phyloP scores from a whole-genome alignment of 176 grass and related monocot species.

The Microstegium vimineum region DNA sequence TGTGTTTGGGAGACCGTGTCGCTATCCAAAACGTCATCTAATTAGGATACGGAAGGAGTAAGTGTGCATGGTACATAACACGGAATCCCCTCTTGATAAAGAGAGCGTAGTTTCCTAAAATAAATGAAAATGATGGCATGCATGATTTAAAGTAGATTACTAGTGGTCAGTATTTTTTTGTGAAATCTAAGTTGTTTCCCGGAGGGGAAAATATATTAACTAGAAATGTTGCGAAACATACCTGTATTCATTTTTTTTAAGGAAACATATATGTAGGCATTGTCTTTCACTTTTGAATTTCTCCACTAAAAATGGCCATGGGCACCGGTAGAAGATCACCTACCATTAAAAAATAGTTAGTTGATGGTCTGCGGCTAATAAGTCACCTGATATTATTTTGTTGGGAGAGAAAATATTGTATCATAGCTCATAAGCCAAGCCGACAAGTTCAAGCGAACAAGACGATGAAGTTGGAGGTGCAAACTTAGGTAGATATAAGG shows the following conservation, averaged over 20 bases:
- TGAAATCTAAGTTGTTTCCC: neutral
- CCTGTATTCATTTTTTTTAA: no score
- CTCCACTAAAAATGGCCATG: neutral
- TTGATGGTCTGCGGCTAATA: no score
- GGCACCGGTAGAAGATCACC: no score
- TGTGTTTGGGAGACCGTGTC: no score
- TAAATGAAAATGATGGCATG: neutral
- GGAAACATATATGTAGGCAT: neutral
- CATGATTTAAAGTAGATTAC: neutral
- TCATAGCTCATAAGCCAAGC: no score
- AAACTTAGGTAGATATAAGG: neutral
- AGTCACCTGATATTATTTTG: no score
- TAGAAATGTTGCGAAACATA: neutral
- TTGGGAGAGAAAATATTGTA: no score
- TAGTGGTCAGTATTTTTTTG: no score
- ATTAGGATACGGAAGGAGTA: no score
- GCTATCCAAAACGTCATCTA: no score
- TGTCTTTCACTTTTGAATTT: neutral
- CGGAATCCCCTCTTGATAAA: neutral
- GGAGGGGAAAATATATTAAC: neutral
- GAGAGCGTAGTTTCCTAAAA: neutral
- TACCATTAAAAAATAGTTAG: no score
- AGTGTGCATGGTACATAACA: neutral
- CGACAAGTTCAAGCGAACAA: no score
- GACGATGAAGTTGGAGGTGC: neutral